Evolutionary conservation across 83 land plant genomes (phyloP).

Genomic region (Thuja plicata): DNA sequence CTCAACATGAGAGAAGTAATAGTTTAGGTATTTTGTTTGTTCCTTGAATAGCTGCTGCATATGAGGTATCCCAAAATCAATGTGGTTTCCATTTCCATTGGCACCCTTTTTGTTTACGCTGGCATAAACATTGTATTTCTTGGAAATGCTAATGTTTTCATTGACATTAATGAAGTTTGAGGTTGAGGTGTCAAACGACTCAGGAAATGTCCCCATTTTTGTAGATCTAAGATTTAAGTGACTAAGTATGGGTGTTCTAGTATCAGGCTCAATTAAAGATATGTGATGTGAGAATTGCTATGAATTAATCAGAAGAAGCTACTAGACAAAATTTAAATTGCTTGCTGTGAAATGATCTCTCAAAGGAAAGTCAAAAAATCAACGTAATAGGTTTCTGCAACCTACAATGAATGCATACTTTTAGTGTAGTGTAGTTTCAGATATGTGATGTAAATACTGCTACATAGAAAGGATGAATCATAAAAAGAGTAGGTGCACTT

Average conservation of each 20-base stretch:
- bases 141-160: background rate
- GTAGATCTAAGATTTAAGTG: conserved; percentile 2
- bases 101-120: background rate
- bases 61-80: background rate
- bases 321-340: background rate
- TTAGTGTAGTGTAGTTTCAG: too few relatives aligned
- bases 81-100: background rate
- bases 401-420: too few relatives aligned
- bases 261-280: background rate
- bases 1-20: conserved; percentile 76
- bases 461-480: too few relatives aligned
- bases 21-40: conserved; percentile 62
- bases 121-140: too few relatives aligned
- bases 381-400: background rate
- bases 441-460: too few relatives aligned
- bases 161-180: background rate
- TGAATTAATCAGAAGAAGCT: too few relatives aligned
- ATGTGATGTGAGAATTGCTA: background rate
- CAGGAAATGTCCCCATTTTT: conserved; percentile 11
- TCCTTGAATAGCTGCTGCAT: conserved; percentile 46
- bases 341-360: background rate
- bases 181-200: background rate
- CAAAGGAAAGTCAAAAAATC: background rate
- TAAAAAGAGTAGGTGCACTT: too few relatives aligned
- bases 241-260: background rate